Evolutionary conservation across 2,329 filamentous ascomycete species (phyloP).

Genomic region (Colletotrichum kahawae): DNA sequence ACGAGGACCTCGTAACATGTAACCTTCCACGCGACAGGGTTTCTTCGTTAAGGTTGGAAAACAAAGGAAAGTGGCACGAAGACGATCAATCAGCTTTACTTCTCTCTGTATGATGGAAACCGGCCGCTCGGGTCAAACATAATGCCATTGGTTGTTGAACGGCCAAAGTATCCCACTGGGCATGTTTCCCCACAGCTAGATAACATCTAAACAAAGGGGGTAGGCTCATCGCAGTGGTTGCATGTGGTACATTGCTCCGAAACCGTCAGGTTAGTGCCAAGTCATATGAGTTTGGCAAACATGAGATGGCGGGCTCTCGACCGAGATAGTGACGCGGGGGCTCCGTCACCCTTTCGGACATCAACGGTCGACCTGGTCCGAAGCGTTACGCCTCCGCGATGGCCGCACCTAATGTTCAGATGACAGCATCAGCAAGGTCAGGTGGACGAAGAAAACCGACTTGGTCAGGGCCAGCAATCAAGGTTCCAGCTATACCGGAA

Average conservation of each 20-base stretch:
- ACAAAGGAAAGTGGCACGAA: fast-evolving
- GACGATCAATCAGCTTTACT: neutral
- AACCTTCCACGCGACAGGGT: fast-evolving
- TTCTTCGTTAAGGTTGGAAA: neutral
- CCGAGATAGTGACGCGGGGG: neutral
- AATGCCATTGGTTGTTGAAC: neutral
- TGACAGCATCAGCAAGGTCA: neutral
- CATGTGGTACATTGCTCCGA: neutral
- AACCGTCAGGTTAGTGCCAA: neutral
- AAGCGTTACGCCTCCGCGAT: neutral
- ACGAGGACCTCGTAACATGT: neutral
- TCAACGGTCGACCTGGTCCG: neutral
- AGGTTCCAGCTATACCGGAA: neutral
- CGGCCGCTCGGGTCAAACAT: neutral
- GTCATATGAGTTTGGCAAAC: neutral
- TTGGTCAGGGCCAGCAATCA: neutral
- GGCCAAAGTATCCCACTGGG: neutral
- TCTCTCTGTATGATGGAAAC: neutral
- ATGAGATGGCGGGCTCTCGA: neutral
- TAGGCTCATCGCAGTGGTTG: neutral
- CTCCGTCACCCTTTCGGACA: neutral
- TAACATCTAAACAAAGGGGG: neutral
- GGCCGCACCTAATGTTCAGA: neutral
- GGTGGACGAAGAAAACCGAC: neutral
- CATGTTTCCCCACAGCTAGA: neutral